These are phyloP conservation scores for Talaromyces trachyspermus DNA, from an alignment of 495 filamentous ascomycete species.

Conservation along the genomic window DNA sequence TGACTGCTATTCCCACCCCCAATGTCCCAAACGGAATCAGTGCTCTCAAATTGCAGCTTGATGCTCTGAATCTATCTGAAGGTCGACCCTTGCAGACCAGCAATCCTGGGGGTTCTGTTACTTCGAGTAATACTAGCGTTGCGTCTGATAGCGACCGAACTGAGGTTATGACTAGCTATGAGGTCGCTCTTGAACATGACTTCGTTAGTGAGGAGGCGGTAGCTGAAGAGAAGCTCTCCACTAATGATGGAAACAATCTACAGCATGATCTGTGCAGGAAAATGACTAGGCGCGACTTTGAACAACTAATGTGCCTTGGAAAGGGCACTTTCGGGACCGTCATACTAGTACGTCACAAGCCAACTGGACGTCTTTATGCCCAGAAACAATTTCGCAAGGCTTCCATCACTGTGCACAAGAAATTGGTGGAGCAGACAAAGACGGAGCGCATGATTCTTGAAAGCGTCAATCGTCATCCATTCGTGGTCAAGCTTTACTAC, in stretches of 20 bases:
- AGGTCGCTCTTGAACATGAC: constrained; percentile 80
- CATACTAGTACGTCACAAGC: constrained; percentile 76
- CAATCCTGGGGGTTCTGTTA: constrained; percentile 27
- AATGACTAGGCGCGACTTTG: constrained; percentile 88
- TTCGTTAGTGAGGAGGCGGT: constrained; percentile 71
- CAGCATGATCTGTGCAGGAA: constrained; percentile 54
- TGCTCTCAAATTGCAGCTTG: constrained; percentile 68
- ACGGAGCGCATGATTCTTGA: constrained; percentile 92
- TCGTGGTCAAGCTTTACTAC: constrained; percentile 95
- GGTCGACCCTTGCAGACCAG: constrained; percentile 19
- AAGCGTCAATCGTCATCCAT: constrained; percentile 90
- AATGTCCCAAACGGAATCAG: constrained; percentile 61
- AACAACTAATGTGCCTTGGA: constrained; percentile 86
- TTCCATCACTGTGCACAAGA: constrained; percentile 84
- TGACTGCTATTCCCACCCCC: constrained; percentile 14
- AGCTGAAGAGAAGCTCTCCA: constrained; percentile 24
- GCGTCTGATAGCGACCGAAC: constrained; percentile 51
- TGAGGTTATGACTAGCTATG: constrained; percentile 66
- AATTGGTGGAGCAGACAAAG: constrained; percentile 90
- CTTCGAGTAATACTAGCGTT: constrained; percentile 47
- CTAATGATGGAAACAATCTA: constrained; percentile 19
- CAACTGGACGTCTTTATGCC: constrained; percentile 84
- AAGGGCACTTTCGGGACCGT: constrained; percentile 96
- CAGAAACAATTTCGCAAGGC: constrained; percentile 99
- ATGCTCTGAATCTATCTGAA: constrained; percentile 53